phyloP scores from a whole-genome alignment of 345 rosid genomes.

The Punica granatum region DNA sequence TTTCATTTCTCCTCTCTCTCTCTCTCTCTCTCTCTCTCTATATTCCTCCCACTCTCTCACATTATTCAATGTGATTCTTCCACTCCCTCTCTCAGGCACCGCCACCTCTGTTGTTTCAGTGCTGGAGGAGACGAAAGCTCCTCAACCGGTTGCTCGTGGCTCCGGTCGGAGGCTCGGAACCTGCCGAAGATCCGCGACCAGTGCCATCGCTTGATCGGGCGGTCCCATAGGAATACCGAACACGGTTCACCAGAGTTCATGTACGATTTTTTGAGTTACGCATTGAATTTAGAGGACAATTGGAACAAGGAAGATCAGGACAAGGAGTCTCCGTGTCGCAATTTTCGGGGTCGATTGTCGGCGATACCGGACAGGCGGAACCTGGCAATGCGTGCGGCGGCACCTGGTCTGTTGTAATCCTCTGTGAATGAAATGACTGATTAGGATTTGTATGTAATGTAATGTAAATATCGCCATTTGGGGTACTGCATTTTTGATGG shows the following conservation, averaged over 20 bases:
- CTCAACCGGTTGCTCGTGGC: slow-evolving; percentile 1
- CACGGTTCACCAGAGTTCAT: slow-evolving; percentile 35
- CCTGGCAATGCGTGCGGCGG: not conserved
- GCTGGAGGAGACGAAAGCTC: not conserved
- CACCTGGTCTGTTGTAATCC: too few relatives aligned
- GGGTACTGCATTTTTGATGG: too few relatives aligned
- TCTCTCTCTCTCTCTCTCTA: too few relatives aligned
- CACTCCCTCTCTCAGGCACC: not conserved
- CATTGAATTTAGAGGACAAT: slow-evolving; percentile 60
- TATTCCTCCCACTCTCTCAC: too few relatives aligned
- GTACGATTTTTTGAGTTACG: slow-evolving; percentile 61
- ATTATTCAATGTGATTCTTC: slow-evolving; percentile 1
- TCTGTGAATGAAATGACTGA: too few relatives aligned
- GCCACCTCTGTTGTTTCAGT: not conserved
- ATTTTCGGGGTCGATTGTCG: slow-evolving; percentile 51
- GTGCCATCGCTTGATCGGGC: not conserved
- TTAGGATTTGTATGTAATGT: too few relatives aligned
- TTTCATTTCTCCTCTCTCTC: too few relatives aligned
- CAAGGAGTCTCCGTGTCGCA: slow-evolving; percentile 27
- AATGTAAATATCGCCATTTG: too few relatives aligned
- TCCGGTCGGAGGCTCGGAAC: not conserved
- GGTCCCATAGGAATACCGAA: not conserved
- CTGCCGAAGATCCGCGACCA: slow-evolving; percentile 8
- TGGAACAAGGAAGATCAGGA: slow-evolving; percentile 9
- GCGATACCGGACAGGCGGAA: slow-evolving; percentile 26